A percentile compares a stretch with the other conserved stretches of the same genome.
phyloP scores from a whole-genome alignment of 352 stramenopile genomes.

The Globisporangium middletonii region DNA sequence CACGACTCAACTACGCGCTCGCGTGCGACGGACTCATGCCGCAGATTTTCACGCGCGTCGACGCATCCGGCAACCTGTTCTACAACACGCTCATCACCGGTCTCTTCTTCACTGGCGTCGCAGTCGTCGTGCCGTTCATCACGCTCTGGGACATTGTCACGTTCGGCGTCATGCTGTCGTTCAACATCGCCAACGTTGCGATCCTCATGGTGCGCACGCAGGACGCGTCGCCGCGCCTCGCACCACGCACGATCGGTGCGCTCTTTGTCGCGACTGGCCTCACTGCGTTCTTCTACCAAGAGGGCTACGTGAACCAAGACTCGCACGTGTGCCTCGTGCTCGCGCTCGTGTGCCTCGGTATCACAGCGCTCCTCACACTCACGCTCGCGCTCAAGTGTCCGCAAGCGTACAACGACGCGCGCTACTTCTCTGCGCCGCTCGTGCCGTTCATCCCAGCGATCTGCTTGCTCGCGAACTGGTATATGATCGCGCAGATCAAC shows the following conservation, averaged over 20 bases:
- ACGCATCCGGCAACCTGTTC: slow-evolving; percentile 76
- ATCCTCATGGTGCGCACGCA: slow-evolving; percentile 57
- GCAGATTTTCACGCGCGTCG: slow-evolving; percentile 73
- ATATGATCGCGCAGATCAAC: slow-evolving; percentile 51
- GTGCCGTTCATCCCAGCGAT: slow-evolving; percentile 52
- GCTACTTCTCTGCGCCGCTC: slow-evolving; percentile 38
- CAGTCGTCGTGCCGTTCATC: slow-evolving; percentile 71
- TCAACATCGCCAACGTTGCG: slow-evolving; percentile 78
- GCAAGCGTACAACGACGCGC: slow-evolving; percentile 22
- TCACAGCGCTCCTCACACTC: slow-evolving; percentile 27
- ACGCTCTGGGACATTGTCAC: slow-evolving; percentile 84
- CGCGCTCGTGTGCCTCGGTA: slow-evolving; percentile 36
- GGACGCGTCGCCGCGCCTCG: slow-evolving; percentile 36
- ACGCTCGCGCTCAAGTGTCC: slow-evolving; percentile 42
- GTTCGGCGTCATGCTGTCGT: slow-evolving; percentile 82
- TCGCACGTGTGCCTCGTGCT: slow-evolving; percentile 31
- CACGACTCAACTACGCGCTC: slow-evolving; percentile 90
- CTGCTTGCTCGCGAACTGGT: slow-evolving; percentile 58
- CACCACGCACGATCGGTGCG: slow-evolving; percentile 22
- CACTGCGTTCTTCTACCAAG: slow-evolving; percentile 51
- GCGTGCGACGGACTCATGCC: slow-evolving; percentile 92
- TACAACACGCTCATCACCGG: slow-evolving; percentile 69
- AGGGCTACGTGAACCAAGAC: slow-evolving; percentile 39
- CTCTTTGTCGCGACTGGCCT: slow-evolving; percentile 31
- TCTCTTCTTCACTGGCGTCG: slow-evolving; percentile 59